Evolutionary conservation across 2,329 filamentous ascomycete genomes (phyloP), one percentile per base, ranked within the genome.

Genomic region (Penicillium nordicum): DNA sequence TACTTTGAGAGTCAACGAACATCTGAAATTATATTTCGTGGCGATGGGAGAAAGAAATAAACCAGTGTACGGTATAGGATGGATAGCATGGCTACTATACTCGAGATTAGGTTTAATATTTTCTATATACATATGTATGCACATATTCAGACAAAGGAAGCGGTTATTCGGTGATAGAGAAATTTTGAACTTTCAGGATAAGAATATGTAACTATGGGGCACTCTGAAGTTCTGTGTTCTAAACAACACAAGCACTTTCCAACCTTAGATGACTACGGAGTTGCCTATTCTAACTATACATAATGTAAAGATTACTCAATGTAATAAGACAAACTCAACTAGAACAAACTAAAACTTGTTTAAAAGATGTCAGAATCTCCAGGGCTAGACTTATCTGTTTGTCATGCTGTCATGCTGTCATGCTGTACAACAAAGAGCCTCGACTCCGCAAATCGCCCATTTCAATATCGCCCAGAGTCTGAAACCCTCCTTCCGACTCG

Each of bases 391-490:
- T 23, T 45, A 9, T 23, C n/a, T 23, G 12, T 34, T n/a, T 23
- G 12, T 32, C 41, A 12, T 45, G 27, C n/a, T 45, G 12, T 32
- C 41, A 12, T 45, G 27, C n/a, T 45, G 44, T 37, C 40, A 52
- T 45, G 30, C n/a, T 5, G 49, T 44, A 12, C 32, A 30, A 44
- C 40, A 36, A 25, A 34, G 12, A 21, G 16, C 40, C 21, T 55
- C 53, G 12, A 55, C 41, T 45, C 47, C 40, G 27, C 47, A 38
- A 43, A 43, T 55, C 29, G n/a, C 29, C 29, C 16, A 42, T 54
- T 54, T 34, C 16, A 32, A 50, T 42, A 8, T 14, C 30, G 14
- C 34, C 40, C 40, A 42, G 14, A 23, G 25, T 49, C 9, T 34
- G 46, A 55, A 32, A 45, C 47, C 46, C 37, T 9, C 14, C 12